Base-by-base conservation (phyloP, 2,329 filamentous ascomycete genomes). In the Aschersonia sp. region DNA sequence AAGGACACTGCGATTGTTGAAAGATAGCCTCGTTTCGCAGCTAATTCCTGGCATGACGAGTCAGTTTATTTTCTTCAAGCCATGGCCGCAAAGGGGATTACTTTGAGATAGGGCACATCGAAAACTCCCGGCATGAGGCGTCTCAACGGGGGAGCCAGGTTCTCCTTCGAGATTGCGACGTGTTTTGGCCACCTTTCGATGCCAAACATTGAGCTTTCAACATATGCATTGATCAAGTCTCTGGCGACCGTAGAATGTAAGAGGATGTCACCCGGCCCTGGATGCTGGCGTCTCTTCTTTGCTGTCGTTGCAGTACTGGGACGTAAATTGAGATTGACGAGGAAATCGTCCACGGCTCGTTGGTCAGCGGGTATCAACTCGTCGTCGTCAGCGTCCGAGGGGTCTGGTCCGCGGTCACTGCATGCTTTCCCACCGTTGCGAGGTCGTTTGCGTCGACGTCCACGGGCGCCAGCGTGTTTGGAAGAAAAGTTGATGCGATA, bases 121-220 rank as follows among this genome's bases (percentile, higher is more conserved):
- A 68, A 67, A 12, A 67, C 62, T 12, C 61, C 61, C 0, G 66
- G 66, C 4, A 57, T 56, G 5, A 67, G 43, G 3, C 48, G 49
- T 2, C 51, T 51, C 8, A 68, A 53, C 6, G 59, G 55, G 10
- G 51, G 50, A 4, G 52, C 41, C 12, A 50, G 41, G 9, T 43
- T 53, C n/a, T 48, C 49, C 2, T 53, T 48, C 5, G 48, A 14
- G 1, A 58, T 46, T 43, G 47, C 50, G 5, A 63, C 49, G 1
- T 54, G 55, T 39, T 50, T 54, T 8, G 53, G 53, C 31, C 47
- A 55, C 43, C 52, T 56, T 4, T 43, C 50, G 7, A 51, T 51
- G 2, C 61, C 61, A 8, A 59, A 39, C 2, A 64, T 48, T 1
- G 63, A 45, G 6, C 57, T 53, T 10, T 57, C 56, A 14, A 62